Evolutionary conservation across 2,329 filamentous ascomycete species (phyloP), one percentile per base, ranked within the genome.

Genomic region (Macrophomina pseudophaseolina): DNA sequence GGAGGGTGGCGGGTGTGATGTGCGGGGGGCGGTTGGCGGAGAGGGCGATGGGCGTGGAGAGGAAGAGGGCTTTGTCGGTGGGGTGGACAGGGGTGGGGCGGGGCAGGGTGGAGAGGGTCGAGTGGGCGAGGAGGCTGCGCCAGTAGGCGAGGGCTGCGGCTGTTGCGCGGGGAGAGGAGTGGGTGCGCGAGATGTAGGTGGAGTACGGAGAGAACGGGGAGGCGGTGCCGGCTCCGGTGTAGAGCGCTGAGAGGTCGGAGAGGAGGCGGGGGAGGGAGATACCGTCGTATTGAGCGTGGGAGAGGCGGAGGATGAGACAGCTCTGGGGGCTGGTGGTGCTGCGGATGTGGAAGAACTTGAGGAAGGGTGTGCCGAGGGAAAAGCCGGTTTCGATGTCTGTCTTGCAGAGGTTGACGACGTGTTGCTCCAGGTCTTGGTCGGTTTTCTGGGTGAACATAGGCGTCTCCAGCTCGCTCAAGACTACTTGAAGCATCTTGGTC

Each of bases 241-340:
- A 88, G 4, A 89, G 79, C 0, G 82, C 80, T 2, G 85, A 85
- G 44, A 91, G 84, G 72, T 90, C 87, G n/a, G 81, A 81, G 66
- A 90, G 83, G n/a, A 90, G 82, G 23, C 83, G 79, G 0, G 87
- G 85, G 8, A 91, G 81, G 70, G 86, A 90, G 23, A 91, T 87
- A 69, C 89, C 89, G 69, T 91, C 89, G 72, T 90, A 91, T 70
- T 91, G 88, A 0, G 88, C 86, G 74, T 91, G 89, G 0, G 88
- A 90, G 65, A 91, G 84, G 66, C 88, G 85, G 73, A 90, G 83
- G 67, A 86, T 78, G n/a, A 90, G 84, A 54, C 82, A 81, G 6
- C 78, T 75, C 14, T 71, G 70, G 66, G 74, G 75, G 66, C 79
- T 79, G 66, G 80, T n/a, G 53, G 33, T 5, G 51, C 87, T 78